Percentiles rank a stretch among this genome's conserved stretches.
phyloP scores from a whole-genome alignment of 768 basidiomycete species.

The Pleurotus tuber-regium region DNA sequence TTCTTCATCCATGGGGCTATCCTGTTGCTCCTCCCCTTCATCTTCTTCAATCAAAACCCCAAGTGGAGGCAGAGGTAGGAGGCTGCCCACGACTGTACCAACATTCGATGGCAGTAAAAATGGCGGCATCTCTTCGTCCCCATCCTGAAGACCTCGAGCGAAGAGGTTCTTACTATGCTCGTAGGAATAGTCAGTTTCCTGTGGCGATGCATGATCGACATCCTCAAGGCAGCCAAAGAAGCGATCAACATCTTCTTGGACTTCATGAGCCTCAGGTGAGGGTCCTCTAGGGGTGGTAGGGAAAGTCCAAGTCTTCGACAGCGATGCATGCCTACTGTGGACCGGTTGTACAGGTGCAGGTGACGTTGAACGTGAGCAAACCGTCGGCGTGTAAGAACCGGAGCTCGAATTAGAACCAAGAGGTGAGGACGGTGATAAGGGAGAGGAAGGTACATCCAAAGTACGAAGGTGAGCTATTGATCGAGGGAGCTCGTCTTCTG shows the following conservation, averaged over 20 bases:
- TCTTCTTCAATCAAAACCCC: conserved; percentile 30
- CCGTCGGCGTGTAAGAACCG: conserved; percentile 4
- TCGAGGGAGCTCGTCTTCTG: conserved; percentile 45
- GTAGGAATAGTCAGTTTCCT: conserved; percentile 37
- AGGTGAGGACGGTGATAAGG: background rate
- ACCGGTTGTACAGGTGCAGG: conserved; percentile 21
- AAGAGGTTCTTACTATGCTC: conserved; percentile 64
- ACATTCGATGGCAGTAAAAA: conserved; percentile 42
- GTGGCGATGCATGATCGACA: conserved; percentile 38
- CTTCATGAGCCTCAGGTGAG: conserved; percentile 19
- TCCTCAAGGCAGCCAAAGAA: conserved; percentile 74
- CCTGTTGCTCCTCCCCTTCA: conserved; percentile 23
- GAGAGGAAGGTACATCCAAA: conserved; percentile 16
- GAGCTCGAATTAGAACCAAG: background rate
- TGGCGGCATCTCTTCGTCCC: conserved; percentile 44
- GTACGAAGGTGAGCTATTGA: conserved; percentile 25
- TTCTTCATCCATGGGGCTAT: conserved; percentile 38
- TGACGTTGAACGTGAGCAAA: conserved; percentile 29
- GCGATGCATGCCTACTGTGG: conserved; percentile 36
- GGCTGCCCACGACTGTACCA: conserved; percentile 24
- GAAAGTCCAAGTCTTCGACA: conserved; percentile 74
- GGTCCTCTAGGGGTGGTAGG: conserved; percentile 30
- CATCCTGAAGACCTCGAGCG: conserved; percentile 48
- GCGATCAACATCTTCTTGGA: conserved; percentile 55
- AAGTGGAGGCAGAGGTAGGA: background rate